Evolutionary conservation across 2,329 filamentous ascomycete species (phyloP).

Genomic region (Sclerotinia minor): DNA sequence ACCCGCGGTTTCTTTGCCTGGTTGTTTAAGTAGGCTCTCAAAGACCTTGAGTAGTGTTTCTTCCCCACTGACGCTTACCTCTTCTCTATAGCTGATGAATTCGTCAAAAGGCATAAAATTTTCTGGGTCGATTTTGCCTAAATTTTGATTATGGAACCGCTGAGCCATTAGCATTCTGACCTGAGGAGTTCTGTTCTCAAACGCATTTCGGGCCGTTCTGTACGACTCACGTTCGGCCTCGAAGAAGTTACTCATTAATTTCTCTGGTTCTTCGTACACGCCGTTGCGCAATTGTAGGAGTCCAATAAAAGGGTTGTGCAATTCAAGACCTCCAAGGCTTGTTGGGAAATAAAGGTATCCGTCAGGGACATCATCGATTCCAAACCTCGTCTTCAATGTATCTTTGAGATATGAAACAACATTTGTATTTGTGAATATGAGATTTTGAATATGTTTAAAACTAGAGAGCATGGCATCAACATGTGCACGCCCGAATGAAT

Average conservation of each 20-base stretch:
- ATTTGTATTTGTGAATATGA: slow-evolving; percentile 49
- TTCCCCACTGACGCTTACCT: slow-evolving; percentile 31
- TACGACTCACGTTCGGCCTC: slow-evolving; percentile 44
- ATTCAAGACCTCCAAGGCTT: slow-evolving; percentile 45
- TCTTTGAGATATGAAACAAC: slow-evolving; percentile 51
- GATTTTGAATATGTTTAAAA: slow-evolving; percentile 52
- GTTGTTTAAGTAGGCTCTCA: slow-evolving; percentile 31
- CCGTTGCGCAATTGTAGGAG: slow-evolving; percentile 38
- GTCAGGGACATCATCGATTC: slow-evolving; percentile 44
- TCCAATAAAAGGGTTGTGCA: slow-evolving; percentile 47
- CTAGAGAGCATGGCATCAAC: slow-evolving; percentile 56
- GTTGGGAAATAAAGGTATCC: slow-evolving; percentile 47
- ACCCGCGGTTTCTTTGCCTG: slow-evolving; percentile 38
- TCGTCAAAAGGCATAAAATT: slow-evolving; percentile 47
- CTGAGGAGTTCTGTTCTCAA: slow-evolving; percentile 33
- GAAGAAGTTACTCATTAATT: slow-evolving; percentile 37
- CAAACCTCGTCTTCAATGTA: slow-evolving; percentile 52
- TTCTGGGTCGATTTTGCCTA: neutral
- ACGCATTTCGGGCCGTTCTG: slow-evolving; percentile 39
- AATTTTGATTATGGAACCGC: neutral
- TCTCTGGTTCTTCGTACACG: slow-evolving; percentile 35
- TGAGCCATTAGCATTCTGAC: neutral
- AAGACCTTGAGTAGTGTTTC: slow-evolving; percentile 39
- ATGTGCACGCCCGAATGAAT: slow-evolving; percentile 56
- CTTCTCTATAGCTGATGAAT: slow-evolving; percentile 43